Evolutionary conservation across 257 asterid species (phyloP).

Genomic region (Solanum infundibuliforme): DNA sequence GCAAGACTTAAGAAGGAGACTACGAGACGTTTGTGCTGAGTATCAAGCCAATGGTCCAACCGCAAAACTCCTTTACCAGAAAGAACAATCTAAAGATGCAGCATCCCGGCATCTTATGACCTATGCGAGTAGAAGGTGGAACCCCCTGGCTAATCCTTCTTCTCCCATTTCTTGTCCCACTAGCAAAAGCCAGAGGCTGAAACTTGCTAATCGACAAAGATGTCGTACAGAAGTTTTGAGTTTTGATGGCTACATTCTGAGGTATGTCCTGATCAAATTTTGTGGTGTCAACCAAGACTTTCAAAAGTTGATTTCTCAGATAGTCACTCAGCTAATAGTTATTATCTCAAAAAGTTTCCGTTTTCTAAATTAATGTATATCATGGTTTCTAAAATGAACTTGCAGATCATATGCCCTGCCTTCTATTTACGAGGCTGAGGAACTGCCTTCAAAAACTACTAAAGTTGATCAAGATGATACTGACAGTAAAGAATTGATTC

Average conservation of each 20-base stretch:
- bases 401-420: conserved; percentile 79
- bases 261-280: conserved; percentile 32
- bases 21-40: conserved; percentile 74
- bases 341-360: neutral
- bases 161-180: conserved; percentile 88
- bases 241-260: conserved; percentile 85
- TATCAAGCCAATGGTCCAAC: conserved; percentile 89
- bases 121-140: conserved; percentile 99
- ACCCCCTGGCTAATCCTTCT: conserved; percentile 84
- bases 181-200: conserved; percentile 75
- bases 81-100: conserved; percentile 55
- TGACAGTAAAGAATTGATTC: conserved; percentile 73
- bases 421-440: conserved; percentile 70
- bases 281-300: neutral
- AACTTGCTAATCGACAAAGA: conserved; percentile 83
- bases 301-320: neutral
- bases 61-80: conserved; percentile 86
- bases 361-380: neutral
- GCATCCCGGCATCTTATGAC: conserved; percentile 57
- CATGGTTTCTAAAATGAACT: conserved; percentile 10
- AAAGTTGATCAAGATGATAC: conserved; percentile 67
- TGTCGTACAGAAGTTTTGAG: conserved; percentile 79
- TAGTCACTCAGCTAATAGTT: neutral
- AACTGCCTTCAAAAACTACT: conserved; percentile 30
- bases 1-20: conserved; percentile 70